These are phyloP conservation scores for Stagonosporopsis chrysanthemi DNA, from an alignment of 2,329 filamentous ascomycete genomes.

Conservation along the genomic window DNA sequence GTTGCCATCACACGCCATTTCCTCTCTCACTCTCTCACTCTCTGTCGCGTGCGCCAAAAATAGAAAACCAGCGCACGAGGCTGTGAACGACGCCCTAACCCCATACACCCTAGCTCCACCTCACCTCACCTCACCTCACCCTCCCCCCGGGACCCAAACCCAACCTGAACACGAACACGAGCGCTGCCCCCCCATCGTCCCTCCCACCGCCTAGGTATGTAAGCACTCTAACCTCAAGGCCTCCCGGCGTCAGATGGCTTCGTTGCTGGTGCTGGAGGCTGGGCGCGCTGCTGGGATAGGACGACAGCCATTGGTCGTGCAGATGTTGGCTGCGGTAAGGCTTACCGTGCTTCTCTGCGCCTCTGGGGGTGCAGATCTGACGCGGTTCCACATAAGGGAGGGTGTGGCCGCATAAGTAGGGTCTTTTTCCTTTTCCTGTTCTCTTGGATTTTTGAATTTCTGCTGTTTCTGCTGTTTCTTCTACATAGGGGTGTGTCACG, in stretches of 20 bases:
- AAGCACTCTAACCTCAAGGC: slow-evolving; percentile 11
- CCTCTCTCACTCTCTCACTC: no score
- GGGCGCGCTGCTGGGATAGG: neutral
- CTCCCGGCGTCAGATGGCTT: neutral
- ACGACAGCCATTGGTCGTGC: no score
- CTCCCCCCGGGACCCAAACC: no score
- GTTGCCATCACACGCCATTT: neutral
- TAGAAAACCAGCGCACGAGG: slow-evolving; percentile 6
- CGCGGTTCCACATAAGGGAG: slow-evolving; percentile 4
- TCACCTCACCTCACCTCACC: neutral
- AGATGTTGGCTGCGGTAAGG: slow-evolving; percentile 5
- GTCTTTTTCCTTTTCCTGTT: slow-evolving; percentile 5
- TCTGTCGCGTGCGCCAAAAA: slow-evolving; percentile 9
- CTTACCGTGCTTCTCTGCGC: no score
- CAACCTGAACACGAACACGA: neutral
- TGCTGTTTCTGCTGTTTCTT: no score
- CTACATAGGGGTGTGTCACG: no score
- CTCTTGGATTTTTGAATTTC: no score
- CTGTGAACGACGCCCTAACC: slow-evolving; percentile 6
- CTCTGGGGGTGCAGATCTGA: no score
- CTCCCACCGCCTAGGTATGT: slow-evolving; percentile 7
- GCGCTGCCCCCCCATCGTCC: neutral
- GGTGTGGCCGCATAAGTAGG: neutral
- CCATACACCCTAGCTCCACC: neutral
- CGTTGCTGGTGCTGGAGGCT: slow-evolving; percentile 1